Percentiles rank a stretch among this genome's conserved stretches.
Conservation (phyloP, 1,139 yeast species). For the Yamadazyma taylorii region DNA sequence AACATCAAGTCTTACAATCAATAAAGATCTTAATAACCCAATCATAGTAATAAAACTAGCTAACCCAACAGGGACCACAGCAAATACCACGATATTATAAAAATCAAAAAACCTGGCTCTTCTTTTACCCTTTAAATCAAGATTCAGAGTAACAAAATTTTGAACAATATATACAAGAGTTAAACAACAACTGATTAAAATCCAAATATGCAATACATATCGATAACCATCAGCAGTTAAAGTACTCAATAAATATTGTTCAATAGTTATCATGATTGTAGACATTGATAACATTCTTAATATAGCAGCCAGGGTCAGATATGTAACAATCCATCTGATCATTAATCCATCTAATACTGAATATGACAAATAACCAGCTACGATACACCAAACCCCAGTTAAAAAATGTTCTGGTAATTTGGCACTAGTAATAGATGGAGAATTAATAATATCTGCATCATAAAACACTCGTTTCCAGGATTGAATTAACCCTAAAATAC, state of each 20-base stretch:
- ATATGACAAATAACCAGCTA: conserved; percentile 80
- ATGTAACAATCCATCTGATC: conserved; percentile 92
- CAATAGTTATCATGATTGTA: conserved; percentile 66
- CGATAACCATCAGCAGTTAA: conserved; percentile 49
- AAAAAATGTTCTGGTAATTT: conserved; percentile 69
- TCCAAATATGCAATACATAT: conserved; percentile 88
- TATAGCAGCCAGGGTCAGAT: conserved; percentile 85
- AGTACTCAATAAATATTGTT: conserved; percentile 65
- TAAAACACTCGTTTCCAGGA: conserved; percentile 52
- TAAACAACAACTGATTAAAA: conserved; percentile 77
- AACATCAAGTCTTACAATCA: conserved; percentile 73
- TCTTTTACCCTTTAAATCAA: conserved; percentile 52
- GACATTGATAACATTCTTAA: conserved; percentile 83
- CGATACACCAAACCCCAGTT: conserved; percentile 81
- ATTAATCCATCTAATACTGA: conserved; percentile 85
- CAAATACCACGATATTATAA: conserved; percentile 88
- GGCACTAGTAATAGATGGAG: conserved; percentile 41
- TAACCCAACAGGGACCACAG: conserved; percentile 94
- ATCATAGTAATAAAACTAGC: conserved; percentile 94
- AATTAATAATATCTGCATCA: conserved; percentile 20
- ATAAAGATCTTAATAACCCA: conserved; percentile 69
- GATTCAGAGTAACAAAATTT: conserved; percentile 84
- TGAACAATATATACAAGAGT: conserved; percentile 85
- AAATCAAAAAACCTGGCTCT: conserved; percentile 68
- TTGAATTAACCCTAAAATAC: conserved; percentile 52